Evolutionary conservation across 805 yeast genomes (phyloP).

Genomic region (Pichia deserticola): DNA sequence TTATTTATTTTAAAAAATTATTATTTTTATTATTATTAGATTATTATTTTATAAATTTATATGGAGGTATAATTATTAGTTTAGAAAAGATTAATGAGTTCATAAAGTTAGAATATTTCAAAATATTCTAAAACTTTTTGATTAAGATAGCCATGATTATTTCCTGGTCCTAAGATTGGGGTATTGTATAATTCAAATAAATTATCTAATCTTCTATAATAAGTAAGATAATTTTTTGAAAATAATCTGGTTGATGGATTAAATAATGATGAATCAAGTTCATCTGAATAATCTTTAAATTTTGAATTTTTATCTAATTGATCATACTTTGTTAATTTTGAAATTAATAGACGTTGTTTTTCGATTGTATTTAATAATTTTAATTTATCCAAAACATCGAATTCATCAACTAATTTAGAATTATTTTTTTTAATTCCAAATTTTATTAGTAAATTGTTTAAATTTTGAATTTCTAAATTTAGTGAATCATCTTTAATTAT

Average conservation of each 20-base stretch:
- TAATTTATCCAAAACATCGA: slow-evolving; percentile 3
- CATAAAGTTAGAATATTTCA: neutral
- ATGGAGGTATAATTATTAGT: neutral
- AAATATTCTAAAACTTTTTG: slow-evolving; percentile 1
- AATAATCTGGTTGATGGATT: neutral
- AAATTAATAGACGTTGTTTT: slow-evolving; percentile 10
- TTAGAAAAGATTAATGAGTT: no score
- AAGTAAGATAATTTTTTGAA: neutral
- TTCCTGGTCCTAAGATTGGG: neutral
- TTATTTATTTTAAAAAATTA: no score
- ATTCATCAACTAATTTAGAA: slow-evolving; percentile 1
- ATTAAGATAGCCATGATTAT: neutral
- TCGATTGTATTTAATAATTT: slow-evolving; percentile 8
- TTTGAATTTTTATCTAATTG: neutral
- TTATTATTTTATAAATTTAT: neutral
- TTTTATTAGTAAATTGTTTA: neutral
- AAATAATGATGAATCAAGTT: neutral
- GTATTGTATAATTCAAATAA: neutral
- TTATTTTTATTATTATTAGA: neutral
- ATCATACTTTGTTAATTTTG: neutral
- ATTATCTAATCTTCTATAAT: slow-evolving; percentile 1
- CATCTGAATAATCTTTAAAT: neutral
- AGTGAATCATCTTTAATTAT: neutral
- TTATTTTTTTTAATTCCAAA: slow-evolving; percentile 1
- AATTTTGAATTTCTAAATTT: neutral